Conservation (phyloP, 2,329 filamentous ascomycete genomes). For the Fusarium sp. region DNA sequence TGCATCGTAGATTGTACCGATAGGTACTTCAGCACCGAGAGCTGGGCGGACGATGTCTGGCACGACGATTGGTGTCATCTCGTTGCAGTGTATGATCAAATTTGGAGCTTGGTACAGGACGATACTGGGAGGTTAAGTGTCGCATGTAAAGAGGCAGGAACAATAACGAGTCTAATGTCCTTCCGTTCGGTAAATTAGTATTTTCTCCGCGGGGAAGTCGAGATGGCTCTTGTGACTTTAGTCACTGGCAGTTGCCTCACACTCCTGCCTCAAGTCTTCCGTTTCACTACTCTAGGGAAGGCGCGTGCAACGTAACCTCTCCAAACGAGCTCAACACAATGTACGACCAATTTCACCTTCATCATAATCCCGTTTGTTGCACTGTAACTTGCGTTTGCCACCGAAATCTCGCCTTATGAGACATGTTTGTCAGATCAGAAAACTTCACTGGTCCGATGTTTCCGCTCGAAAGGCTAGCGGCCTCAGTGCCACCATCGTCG, state of each 20-base stretch:
- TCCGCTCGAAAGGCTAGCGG: accelerated
- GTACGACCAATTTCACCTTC: not conserved
- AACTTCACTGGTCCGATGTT: not conserved
- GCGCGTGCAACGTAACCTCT: not conserved
- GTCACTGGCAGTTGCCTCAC: not conserved
- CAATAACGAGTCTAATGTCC: not conserved
- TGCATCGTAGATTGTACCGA: conserved; percentile 35
- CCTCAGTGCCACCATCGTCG: not conserved
- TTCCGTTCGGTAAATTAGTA: not conserved
- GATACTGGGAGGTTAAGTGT: no score
- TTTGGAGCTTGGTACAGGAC: accelerated
- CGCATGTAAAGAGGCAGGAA: not conserved
- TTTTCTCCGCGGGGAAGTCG: no score
- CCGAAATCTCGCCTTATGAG: conserved; percentile 7
- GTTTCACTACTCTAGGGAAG: not conserved
- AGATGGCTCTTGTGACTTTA: not conserved
- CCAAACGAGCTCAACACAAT: not conserved
- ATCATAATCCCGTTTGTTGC: not conserved
- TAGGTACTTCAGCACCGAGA: conserved; percentile 10
- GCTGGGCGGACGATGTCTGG: not conserved
- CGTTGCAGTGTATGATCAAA: not conserved
- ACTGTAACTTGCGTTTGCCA: not conserved
- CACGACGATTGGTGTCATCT: not conserved
- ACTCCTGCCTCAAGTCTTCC: not conserved
- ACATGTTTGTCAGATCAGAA: not conserved